These are phyloP conservation scores for Alternaria ethzedia DNA, from an alignment of 2,329 filamentous ascomycete species.

Conservation along the genomic window DNA sequence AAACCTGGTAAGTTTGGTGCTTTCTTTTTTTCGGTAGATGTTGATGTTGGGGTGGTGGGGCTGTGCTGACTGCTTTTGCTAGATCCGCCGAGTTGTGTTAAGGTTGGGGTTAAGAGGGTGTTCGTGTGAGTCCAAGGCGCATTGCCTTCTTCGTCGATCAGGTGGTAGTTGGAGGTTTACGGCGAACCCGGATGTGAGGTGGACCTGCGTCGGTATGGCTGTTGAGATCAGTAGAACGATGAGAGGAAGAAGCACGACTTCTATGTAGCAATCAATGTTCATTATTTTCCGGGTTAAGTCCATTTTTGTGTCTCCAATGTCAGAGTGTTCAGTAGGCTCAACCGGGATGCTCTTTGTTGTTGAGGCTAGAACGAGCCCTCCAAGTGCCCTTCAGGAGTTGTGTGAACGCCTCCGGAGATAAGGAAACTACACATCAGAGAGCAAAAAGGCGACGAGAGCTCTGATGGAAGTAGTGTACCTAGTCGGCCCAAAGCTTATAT, in stretches of 20 bases:
- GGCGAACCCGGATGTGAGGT: background rate
- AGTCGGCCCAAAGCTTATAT: background rate
- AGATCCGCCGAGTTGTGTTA: background rate
- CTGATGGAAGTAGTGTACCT: background rate
- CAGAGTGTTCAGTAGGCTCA: background rate
- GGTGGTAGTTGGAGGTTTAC: background rate
- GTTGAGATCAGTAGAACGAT: background rate
- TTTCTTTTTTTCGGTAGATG: background rate
- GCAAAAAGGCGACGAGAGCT: background rate
- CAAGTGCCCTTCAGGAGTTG: background rate
- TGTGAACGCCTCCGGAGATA: background rate
- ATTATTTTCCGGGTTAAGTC: background rate
- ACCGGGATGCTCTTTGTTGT: background rate
- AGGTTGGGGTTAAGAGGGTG: background rate
- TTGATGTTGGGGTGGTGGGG: background rate
- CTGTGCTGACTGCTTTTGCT: background rate
- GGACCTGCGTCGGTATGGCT: background rate
- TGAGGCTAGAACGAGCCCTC: background rate
- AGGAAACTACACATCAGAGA: background rate
- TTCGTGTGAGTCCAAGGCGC: background rate
- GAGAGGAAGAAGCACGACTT: background rate
- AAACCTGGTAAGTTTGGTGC: background rate
- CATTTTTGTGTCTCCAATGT: background rate
- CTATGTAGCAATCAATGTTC: background rate
- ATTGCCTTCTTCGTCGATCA: background rate